phyloP scores from a whole-genome alignment of 331 rosid genomes.

The Malus hybrid region DNA sequence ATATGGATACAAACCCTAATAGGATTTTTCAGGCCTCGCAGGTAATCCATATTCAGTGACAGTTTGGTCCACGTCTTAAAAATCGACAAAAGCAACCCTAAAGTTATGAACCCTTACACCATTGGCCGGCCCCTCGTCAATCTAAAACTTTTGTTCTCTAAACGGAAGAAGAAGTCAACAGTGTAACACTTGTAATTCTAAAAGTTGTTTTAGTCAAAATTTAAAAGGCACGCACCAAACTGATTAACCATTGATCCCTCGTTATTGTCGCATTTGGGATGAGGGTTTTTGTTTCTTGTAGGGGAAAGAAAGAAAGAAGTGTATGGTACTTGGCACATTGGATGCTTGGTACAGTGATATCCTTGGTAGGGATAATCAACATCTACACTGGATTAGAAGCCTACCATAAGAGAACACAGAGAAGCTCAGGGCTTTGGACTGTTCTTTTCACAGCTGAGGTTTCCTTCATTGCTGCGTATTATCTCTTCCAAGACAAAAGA shows the following conservation, averaged over 20 bases:
- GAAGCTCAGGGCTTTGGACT: constrained; percentile 66
- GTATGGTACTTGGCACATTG: constrained; percentile 77
- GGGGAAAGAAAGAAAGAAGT: constrained; percentile 75
- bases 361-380: constrained; percentile 69
- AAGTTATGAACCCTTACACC: neutral
- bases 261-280: neutral
- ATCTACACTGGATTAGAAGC: constrained; percentile 79
- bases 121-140: neutral
- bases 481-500: constrained; percentile 50
- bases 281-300: neutral
- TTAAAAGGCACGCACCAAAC: neutral
- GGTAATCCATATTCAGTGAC: constrained; percentile 27
- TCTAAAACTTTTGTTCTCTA: neutral
- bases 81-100: neutral
- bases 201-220: neutral
- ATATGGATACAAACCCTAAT: constrained; percentile 57
- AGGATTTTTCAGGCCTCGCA: constrained; percentile 87
- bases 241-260: too few relatives aligned
- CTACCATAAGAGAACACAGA: constrained; percentile 59
- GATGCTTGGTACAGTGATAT: constrained; percentile 71
- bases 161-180: neutral
- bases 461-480: constrained; percentile 43
- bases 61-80: neutral
- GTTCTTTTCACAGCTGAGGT: constrained; percentile 71
- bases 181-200: too few relatives aligned